phyloP scores from a whole-genome alignment of 129 eudicot species.

The Flaveria bidentis region DNA sequence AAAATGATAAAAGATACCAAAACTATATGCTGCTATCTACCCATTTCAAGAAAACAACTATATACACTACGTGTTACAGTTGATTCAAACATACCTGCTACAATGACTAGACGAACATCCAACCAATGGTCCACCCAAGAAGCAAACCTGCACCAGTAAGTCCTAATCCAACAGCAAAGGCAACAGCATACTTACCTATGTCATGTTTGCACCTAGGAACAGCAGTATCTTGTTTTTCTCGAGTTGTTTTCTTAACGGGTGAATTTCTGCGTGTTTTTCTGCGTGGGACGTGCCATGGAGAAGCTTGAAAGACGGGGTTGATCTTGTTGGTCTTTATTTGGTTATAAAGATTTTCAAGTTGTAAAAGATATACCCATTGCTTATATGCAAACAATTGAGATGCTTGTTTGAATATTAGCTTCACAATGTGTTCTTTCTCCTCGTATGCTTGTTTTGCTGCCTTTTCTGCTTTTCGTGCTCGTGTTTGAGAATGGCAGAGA shows the following conservation, averaged over 20 bases:
- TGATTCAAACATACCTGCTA: constrained; percentile 21
- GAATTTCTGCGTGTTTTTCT: constrained; percentile 36
- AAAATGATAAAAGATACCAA: constrained; percentile 15
- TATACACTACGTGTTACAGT: constrained; percentile 22
- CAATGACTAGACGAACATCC: constrained; percentile 59
- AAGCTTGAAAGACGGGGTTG: constrained; percentile 38
- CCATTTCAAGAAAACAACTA: constrained; percentile 19
- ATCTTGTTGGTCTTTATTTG: constrained; percentile 50
- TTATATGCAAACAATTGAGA: constrained; percentile 78
- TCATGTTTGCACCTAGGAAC: constrained; percentile 39
- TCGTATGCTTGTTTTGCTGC: constrained; percentile 77
- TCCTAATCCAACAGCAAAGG: constrained; percentile 78
- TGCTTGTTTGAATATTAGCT: constrained; percentile 83
- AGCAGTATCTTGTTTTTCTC: constrained; percentile 34
- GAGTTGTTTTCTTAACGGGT: constrained; percentile 33
- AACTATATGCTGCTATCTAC: constrained; percentile 24
- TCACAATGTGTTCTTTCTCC: constrained; percentile 78
- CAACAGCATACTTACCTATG: constrained; percentile 54
- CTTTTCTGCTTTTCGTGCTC: constrained; percentile 90
- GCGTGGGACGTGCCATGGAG: constrained; percentile 55
- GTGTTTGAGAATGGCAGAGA: constrained; percentile 87
- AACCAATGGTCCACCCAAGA: constrained; percentile 85
- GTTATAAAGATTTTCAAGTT: constrained; percentile 66
- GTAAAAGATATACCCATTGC: constrained; percentile 87
- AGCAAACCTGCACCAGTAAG: constrained; percentile 93